These are phyloP conservation scores for Mortierella sp. DNA, from an alignment of 371 early-diverging fungal species.

Conservation along the genomic window DNA sequence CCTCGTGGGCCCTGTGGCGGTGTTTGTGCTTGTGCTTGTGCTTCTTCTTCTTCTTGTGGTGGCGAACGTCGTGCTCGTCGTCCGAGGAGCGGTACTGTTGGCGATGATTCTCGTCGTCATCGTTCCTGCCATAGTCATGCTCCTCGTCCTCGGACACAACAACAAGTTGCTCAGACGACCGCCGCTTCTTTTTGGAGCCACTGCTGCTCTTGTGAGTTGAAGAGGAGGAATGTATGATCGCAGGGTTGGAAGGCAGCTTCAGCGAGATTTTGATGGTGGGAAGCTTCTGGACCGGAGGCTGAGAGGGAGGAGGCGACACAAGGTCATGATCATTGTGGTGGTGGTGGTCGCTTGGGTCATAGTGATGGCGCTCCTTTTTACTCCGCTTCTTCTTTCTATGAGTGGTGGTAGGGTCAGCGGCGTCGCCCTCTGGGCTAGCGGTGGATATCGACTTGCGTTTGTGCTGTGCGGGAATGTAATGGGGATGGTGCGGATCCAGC, in stretches of 20 bases:
- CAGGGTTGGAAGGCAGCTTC: conserved; percentile 27
- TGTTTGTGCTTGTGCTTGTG: conserved; percentile 51
- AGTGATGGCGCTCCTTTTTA: conserved; percentile 28
- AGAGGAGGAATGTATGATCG: conserved; percentile 13
- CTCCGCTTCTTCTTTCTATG: conserved; percentile 23
- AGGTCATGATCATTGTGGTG: conserved; percentile 6
- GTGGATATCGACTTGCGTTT: conserved; percentile 36
- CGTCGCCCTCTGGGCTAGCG: conserved; percentile 16
- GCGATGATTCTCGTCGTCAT: conserved; percentile 4
- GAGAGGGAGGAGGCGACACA: conserved; percentile 2
- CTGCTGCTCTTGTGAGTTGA: conserved; percentile 5
- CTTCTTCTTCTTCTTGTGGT: conserved; percentile 45
- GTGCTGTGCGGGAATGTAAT: conserved; percentile 23
- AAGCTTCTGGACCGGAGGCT: conserved; percentile 21
- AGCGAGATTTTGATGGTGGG: conserved; percentile 51
- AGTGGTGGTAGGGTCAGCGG: conserved; percentile 1
- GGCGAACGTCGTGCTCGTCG: conserved; percentile 18
- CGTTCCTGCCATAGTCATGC: background rate
- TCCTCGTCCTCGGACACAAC: conserved; percentile 28
- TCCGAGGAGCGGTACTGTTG: conserved; percentile 5
- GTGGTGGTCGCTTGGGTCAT: conserved; percentile 6
- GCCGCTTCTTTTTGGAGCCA: conserved; percentile 27
- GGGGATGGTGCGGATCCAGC: conserved; percentile 36
- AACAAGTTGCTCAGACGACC: conserved; percentile 29
- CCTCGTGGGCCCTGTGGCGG: conserved; percentile 27